phyloP scores from a whole-genome alignment of 2,329 filamentous ascomycete genomes.

The Colletotrichum tropicicola region DNA sequence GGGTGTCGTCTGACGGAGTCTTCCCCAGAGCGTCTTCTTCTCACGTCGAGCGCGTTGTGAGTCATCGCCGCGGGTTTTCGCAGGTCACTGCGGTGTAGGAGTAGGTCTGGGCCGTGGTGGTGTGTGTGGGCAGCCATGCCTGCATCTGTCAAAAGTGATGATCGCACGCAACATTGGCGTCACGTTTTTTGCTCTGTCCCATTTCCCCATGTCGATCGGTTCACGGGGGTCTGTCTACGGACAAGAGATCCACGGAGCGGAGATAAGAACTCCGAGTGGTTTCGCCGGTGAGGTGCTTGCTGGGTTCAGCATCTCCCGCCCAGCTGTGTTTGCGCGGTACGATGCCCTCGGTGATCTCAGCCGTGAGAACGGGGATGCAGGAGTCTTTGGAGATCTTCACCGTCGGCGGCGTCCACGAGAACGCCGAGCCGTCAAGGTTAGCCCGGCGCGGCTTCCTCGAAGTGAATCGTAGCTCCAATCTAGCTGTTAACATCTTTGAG shows the following conservation, averaged over 20 bases:
- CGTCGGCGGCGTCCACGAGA: neutral
- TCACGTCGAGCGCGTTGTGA: neutral
- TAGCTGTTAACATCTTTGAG: neutral
- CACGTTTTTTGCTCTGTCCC: neutral
- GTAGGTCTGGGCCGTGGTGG: neutral
- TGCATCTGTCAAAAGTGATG: neutral
- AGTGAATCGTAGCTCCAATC: neutral
- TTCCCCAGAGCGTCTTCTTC: too few species aligned
- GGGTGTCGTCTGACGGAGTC: too few species aligned
- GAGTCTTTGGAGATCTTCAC: neutral
- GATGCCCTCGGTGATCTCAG: too few species aligned
- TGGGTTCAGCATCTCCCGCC: too few species aligned
- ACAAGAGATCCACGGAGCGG: neutral
- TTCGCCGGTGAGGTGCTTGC: too few species aligned
- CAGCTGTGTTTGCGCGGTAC: too few species aligned
- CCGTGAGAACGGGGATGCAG: neutral
- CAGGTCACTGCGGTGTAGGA: neutral
- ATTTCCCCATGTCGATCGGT: neutral
- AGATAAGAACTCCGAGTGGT: slow-evolving; percentile 5
- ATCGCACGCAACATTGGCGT: slow-evolving; percentile 6
- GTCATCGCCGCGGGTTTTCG: neutral
- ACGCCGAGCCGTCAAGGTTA: slow-evolving; percentile 1
- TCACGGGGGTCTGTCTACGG: neutral
- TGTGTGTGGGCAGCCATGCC: neutral
- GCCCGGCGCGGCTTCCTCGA: neutral